Base-by-base conservation (phyloP, 1,139 yeast species). In the Starmera stellimalicola region DNA sequence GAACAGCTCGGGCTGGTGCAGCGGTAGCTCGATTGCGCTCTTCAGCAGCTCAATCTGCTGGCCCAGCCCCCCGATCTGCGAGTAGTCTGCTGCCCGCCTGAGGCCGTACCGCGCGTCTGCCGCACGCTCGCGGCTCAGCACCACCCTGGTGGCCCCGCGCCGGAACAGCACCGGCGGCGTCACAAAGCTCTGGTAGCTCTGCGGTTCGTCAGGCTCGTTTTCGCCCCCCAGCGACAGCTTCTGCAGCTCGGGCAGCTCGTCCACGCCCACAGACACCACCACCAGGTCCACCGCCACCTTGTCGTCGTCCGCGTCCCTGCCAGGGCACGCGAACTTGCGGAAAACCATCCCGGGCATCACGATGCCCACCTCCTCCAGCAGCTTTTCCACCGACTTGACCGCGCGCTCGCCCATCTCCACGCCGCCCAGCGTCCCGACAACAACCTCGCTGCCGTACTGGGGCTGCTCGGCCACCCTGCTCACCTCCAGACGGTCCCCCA, bases 1-100 rank as follows among this genome's bases (percentile, higher is more conserved):
- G 48, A 87, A 91, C 25, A 85, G 59, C 4, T 71, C 68, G 0
- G 96, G 95, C 36, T 75, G 75, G 41, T 79, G 75, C 26, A 91
- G 63, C 0, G 99, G 96, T 4, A 88, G 65, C 39, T 83, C 83
- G 14, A 88, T 74, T 0, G 88, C 75, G 7, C 81, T 70, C 37
- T 76, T 68, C 18, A 91, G 60, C 3, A 69, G 50, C 5, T 65
- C 62, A 15, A 87, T 74, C 45, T 85, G 88, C 36, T 69, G 68
- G 0, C 62, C 43, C 26, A 91, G 64, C 0, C 98, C 99, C 14
- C 98, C 98, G 5, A 91, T 74, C 18, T 69, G 64, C 2, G 63
- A 51, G 42, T 73, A 78, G 3, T 62, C 55, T 1, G 62, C 44
- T 17, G 55, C 55, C 38, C 52, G 60, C 0, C 76, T 75, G 17